A percentile compares a stretch with the other conserved stretches of the same genome.
phyloP scores from a whole-genome alignment of 768 basidiomycete species.

The Leucosporidium yakuticum region DNA sequence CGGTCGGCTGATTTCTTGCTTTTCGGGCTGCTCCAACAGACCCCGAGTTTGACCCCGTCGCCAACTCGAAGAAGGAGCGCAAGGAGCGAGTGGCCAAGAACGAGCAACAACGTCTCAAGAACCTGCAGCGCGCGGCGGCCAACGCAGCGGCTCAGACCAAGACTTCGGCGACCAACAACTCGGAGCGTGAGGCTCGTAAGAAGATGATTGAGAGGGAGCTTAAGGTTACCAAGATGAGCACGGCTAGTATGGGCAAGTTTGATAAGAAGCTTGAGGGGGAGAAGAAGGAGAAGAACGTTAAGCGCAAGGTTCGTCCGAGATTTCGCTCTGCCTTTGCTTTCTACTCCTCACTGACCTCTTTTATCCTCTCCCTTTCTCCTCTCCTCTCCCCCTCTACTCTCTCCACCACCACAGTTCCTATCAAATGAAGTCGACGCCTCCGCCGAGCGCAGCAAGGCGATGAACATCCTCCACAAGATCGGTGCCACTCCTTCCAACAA shows the following conservation, averaged over 20 bases:
- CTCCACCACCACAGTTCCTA: conserved; percentile 59
- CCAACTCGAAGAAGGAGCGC: conserved; percentile 67
- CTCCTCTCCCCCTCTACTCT: not conserved
- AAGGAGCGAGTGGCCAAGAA: conserved; percentile 81
- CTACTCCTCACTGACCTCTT: not conserved
- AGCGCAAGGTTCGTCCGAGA: conserved; percentile 70
- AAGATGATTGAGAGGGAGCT: conserved; percentile 68
- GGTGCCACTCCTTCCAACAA: conserved; percentile 58
- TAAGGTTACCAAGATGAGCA: conserved; percentile 69
- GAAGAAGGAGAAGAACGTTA: conserved; percentile 74
- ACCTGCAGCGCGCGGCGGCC: conserved; percentile 57
- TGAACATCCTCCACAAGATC: conserved; percentile 70
- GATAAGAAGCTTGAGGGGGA: conserved; percentile 87
- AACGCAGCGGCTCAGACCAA: conserved; percentile 33
- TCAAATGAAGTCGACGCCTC: conserved; percentile 62
- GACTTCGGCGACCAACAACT: conserved; percentile 34
- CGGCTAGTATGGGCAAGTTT: conserved; percentile 89
- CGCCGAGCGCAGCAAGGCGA: conserved; percentile 64
- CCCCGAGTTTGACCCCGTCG: conserved; percentile 70
- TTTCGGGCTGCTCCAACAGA: conserved; percentile 48
- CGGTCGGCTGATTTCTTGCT: not conserved
- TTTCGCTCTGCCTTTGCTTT: not conserved
- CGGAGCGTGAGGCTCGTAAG: conserved; percentile 55
- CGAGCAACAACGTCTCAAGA: conserved; percentile 65
- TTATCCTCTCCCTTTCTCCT: not conserved